Evolutionary conservation across 2,329 filamentous ascomycete genomes (phyloP).

Genomic region (Trichoderma atroviride): DNA sequence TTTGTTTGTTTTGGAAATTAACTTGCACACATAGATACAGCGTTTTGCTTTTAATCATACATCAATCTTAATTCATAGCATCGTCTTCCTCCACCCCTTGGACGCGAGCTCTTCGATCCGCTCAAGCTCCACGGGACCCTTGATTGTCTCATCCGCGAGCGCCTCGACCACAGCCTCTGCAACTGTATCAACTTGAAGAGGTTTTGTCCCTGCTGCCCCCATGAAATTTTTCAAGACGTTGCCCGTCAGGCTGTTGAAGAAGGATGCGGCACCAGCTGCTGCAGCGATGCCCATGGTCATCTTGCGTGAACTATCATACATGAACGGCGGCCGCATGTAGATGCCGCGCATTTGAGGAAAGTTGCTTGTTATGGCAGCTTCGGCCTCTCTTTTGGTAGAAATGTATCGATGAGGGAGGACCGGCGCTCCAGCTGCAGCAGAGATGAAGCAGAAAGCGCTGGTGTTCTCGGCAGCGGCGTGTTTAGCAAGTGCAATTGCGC

Average conservation of each 20-base stretch:
- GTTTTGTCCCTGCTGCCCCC: slow-evolving; percentile 82
- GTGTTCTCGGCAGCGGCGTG: slow-evolving; percentile 69
- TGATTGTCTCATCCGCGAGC: slow-evolving; percentile 70
- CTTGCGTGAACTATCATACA: slow-evolving; percentile 82
- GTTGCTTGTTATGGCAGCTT: slow-evolving; percentile 69
- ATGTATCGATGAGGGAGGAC: slow-evolving; percentile 86
- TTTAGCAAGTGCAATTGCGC: slow-evolving; percentile 78
- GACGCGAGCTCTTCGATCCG: slow-evolving; percentile 81
- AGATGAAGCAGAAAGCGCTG: slow-evolving; percentile 81
- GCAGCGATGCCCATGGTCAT: slow-evolving; percentile 86
- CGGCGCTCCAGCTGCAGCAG: slow-evolving; percentile 82
- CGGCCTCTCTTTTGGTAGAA: slow-evolving; percentile 87
- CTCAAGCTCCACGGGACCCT: slow-evolving; percentile 75
- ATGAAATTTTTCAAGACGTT: slow-evolving; percentile 75
- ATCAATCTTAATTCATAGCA: slow-evolving; percentile 63
- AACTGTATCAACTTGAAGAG: slow-evolving; percentile 82
- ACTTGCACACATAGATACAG: slow-evolving; percentile 33
- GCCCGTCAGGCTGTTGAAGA: slow-evolving; percentile 77
- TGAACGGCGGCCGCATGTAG: slow-evolving; percentile 82
- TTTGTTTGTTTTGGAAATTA: slow-evolving; percentile 9
- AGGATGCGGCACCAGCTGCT: slow-evolving; percentile 70
- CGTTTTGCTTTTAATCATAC: slow-evolving; percentile 5
- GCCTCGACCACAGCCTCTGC: slow-evolving; percentile 90
- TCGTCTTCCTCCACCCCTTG: slow-evolving; percentile 84
- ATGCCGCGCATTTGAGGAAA: slow-evolving; percentile 77